Evolutionary conservation across 164 flowering plant species (phyloP).

Genomic region (Santalum album): DNA sequence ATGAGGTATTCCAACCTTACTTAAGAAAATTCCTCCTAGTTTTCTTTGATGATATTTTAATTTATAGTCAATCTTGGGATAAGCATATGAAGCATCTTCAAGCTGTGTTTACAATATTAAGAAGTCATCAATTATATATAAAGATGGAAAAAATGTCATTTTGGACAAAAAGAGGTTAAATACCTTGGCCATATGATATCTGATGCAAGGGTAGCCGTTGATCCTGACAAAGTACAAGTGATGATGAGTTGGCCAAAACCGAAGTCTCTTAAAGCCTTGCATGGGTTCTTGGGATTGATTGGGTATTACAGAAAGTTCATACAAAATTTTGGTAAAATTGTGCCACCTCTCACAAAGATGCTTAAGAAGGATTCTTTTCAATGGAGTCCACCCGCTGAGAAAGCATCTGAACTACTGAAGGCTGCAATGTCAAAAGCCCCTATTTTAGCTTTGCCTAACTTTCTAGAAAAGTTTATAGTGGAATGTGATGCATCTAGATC

Average conservation of each 20-base stretch:
- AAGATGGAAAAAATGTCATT: not conserved
- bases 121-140: not conserved
- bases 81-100: not conserved
- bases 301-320: slow-evolving; percentile 2
- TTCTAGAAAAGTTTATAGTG: not conserved
- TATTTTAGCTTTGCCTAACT: slow-evolving; percentile 7
- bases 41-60: not conserved
- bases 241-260: slow-evolving; percentile 2
- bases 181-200: not conserved
- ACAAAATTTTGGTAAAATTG: not conserved
- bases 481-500: not conserved
- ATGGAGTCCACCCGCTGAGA: not conserved
- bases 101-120: not conserved
- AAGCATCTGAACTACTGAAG: not conserved
- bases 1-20: too few species aligned
- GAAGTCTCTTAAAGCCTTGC: not conserved
- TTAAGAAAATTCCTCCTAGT: not conserved
- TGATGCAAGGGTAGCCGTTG: not conserved
- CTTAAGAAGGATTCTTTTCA: not conserved
- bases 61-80: not conserved
- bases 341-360: not conserved
- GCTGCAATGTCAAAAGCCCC: not conserved
- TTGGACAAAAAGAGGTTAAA: not conserved
- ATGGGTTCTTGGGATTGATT: not conserved
- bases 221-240: not conserved